Conservation (phyloP, 2,329 filamentous ascomycete species). For the Venturia nashicola region DNA sequence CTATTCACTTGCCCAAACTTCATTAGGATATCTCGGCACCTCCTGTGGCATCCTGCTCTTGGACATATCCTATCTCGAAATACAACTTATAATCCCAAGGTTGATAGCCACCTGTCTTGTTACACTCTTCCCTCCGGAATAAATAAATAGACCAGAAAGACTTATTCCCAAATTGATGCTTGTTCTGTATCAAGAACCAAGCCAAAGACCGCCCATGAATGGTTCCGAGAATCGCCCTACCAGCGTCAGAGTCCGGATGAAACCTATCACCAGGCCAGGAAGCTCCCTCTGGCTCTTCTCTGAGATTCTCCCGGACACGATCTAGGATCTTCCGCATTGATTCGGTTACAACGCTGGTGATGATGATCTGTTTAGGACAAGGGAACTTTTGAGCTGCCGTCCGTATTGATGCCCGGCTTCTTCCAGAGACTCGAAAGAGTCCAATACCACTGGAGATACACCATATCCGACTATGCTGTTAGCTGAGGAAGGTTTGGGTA, state of each 20-base stretch:
- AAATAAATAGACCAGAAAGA: not conserved
- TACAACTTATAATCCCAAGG: not conserved
- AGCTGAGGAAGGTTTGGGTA: not conserved
- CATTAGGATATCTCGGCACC: not conserved
- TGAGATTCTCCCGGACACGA: not conserved
- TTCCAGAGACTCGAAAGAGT: not conserved
- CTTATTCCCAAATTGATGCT: slow-evolving; percentile 5
- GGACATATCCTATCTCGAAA: not conserved
- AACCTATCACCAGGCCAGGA: not conserved
- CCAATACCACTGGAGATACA: not conserved
- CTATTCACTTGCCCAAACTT: not conserved
- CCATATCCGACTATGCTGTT: no score
- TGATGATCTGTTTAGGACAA: not conserved
- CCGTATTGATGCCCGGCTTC: not conserved
- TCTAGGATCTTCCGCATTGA: not conserved
- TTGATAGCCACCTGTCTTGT: not conserved
- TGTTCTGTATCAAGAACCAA: slow-evolving; percentile 9
- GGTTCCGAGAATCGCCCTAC: slow-evolving; percentile 5
- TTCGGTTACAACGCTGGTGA: not conserved
- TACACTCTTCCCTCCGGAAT: not conserved
- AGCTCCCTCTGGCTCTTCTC: not conserved
- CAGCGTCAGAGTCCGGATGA: not conserved
- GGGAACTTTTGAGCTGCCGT: not conserved
- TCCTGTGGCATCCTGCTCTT: not conserved
- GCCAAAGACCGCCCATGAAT: slow-evolving; percentile 8